phyloP scores from a whole-genome alignment of 768 basidiomycete genomes.

The Gyrodon lividus region DNA sequence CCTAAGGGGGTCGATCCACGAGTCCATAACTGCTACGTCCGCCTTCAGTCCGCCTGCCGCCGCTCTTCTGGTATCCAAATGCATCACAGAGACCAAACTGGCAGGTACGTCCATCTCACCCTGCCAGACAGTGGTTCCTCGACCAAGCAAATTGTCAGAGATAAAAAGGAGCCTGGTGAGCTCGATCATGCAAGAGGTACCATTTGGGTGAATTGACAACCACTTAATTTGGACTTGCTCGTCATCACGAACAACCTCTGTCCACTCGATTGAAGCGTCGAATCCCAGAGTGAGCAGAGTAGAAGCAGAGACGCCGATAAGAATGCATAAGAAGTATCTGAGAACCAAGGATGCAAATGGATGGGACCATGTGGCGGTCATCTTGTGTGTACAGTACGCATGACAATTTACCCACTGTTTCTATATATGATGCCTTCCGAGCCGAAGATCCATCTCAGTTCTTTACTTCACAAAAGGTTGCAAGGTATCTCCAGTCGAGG shows the following conservation, averaged over 20 bases:
- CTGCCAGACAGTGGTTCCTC: too few species aligned
- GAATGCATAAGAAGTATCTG: neutral
- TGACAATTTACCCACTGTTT: neutral
- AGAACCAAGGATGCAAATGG: neutral
- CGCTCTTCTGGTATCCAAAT: neutral
- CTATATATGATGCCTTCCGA: neutral
- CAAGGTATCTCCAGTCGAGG: conserved; percentile 1
- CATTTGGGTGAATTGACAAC: too few species aligned
- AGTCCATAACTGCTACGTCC: conserved; percentile 2
- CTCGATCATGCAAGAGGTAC: too few species aligned
- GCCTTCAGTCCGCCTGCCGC: neutral
- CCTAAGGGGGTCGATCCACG: conserved; percentile 3
- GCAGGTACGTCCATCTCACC: too few species aligned
- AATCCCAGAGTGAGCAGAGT: neutral
- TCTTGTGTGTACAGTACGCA: neutral
- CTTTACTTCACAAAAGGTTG: conserved; percentile 4
- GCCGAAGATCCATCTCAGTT: neutral
- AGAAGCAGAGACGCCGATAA: neutral
- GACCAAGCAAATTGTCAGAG: too few species aligned
- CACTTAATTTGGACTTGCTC: too few species aligned
- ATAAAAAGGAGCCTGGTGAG: too few species aligned
- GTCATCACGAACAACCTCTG: neutral
- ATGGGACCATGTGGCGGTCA: neutral
- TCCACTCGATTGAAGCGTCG: neutral
- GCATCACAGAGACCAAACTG: neutral